Conservation (phyloP, 495 filamentous ascomycete genomes). For the Talaromyces trachyspermus region DNA sequence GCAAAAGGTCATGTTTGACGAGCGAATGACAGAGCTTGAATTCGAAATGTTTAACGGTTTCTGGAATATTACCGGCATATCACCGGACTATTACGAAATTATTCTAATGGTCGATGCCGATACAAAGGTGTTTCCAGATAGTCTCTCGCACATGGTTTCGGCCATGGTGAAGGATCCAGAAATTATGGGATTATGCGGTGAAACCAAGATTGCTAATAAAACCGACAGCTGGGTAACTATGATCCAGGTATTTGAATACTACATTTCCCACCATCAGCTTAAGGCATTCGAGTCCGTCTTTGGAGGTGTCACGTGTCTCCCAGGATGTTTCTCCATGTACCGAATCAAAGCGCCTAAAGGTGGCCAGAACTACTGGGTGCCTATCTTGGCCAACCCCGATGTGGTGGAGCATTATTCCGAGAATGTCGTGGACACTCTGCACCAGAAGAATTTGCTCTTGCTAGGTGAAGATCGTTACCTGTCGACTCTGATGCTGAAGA, state of each 20-base stretch:
- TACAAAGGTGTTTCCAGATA: slow-evolving; percentile 98
- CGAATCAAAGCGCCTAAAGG: slow-evolving; percentile 98
- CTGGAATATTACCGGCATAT: slow-evolving; percentile 97
- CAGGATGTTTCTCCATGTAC: slow-evolving; percentile 99
- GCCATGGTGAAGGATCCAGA: slow-evolving; percentile 99
- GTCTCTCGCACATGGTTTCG: slow-evolving; percentile 95
- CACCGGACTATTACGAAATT: slow-evolving; percentile 94
- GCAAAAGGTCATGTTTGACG: slow-evolving; percentile 99
- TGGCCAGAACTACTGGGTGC: slow-evolving; percentile 98
- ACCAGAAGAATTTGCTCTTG: slow-evolving; percentile 95
- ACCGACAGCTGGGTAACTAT: slow-evolving; percentile 88
- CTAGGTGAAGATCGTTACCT: slow-evolving; percentile 97
- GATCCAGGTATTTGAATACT: slow-evolving; percentile 99
- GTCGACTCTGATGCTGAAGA: slow-evolving; percentile 94
- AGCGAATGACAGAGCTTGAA: slow-evolving; percentile 99
- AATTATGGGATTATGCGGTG: slow-evolving; percentile 97
- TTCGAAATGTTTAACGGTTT: slow-evolving; percentile 99
- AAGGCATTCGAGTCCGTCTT: slow-evolving; percentile 99
- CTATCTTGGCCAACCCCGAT: slow-evolving; percentile 96
- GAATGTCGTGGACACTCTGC: slow-evolving; percentile 96
- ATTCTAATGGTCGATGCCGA: slow-evolving; percentile 99
- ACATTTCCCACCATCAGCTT: slow-evolving; percentile 93
- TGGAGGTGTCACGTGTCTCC: slow-evolving; percentile 97
- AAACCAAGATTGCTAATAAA: slow-evolving; percentile 99
- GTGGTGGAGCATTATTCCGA: slow-evolving; percentile 99